Percentiles rank a stretch among this genome's conserved stretches.
Conservation (phyloP, 2,329 filamentous ascomycete species). For the Aspergillus chevalieri region DNA sequence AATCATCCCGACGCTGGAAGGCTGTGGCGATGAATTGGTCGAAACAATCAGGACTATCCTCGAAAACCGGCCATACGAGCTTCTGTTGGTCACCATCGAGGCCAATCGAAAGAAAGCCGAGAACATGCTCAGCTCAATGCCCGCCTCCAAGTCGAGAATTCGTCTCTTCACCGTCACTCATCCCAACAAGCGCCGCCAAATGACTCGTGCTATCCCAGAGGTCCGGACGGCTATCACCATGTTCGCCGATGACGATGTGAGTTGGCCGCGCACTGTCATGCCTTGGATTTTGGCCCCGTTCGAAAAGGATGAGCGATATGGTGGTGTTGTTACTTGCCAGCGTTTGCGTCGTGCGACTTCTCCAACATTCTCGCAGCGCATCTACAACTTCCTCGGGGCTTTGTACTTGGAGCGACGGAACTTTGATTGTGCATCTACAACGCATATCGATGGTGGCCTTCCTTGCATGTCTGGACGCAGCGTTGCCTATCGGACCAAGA, state of each 20-base stretch:
- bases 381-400: constrained; percentile 86
- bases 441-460: constrained; percentile 90
- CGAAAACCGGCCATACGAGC: constrained; percentile 53
- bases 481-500: constrained; percentile 83
- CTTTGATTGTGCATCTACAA: constrained; percentile 93
- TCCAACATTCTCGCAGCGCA: constrained; percentile 53
- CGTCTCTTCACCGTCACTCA: constrained; percentile 71
- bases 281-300: constrained; percentile 92
- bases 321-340: constrained; percentile 89
- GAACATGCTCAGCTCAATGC: constrained; percentile 51
- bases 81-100: constrained; percentile 83
- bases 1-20: constrained; percentile 87
- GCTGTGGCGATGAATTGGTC: constrained; percentile 74
- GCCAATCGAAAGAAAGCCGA: constrained; percentile 66
- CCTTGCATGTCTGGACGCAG: constrained; percentile 94
- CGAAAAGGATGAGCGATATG: constrained; percentile 68
- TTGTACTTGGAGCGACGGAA: constrained; percentile 91
- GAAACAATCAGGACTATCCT: constrained; percentile 63
- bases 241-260: constrained; percentile 93
- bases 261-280: constrained; percentile 78
- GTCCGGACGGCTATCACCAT: constrained; percentile 79
- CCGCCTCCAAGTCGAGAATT: constrained; percentile 59
- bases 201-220: constrained; percentile 81
- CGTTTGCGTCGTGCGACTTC: constrained; percentile 65
- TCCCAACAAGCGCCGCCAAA: constrained; percentile 91